A percentile compares a stretch with the other conserved stretches of the same genome.
These are phyloP conservation scores for Vicia villosa DNA, from an alignment of 306 rosid genomes.

Conservation along the genomic window DNA sequence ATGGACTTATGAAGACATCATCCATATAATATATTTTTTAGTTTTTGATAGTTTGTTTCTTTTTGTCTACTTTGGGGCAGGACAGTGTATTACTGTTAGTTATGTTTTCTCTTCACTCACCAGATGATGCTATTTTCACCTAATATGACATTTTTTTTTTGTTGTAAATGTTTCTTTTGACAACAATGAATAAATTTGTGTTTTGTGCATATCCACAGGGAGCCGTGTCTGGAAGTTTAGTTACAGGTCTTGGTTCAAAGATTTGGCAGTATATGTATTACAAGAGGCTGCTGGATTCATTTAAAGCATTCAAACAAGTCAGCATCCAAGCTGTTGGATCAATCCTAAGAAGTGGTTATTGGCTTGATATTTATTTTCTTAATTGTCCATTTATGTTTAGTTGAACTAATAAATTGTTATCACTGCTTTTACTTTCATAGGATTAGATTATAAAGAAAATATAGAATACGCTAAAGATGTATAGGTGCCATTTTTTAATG, in stretches of 20 bases:
- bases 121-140: not conserved
- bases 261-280: constrained; percentile 20
- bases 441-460: constrained; percentile 38
- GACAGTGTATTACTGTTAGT: not conserved
- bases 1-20: not conserved
- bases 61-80: constrained; percentile 18
- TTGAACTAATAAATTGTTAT: constrained; percentile 22
- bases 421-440: constrained; percentile 27
- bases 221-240: constrained; percentile 27
- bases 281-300: constrained; percentile 28
- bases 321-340: constrained; percentile 29
- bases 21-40: constrained; percentile 7
- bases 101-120: not conserved
- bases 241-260: constrained; percentile 15
- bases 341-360: constrained; percentile 33
- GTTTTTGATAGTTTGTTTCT: constrained; percentile 11
- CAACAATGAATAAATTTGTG: not conserved
- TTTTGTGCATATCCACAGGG: constrained; percentile 38
- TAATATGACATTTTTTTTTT: not conserved
- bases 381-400: constrained; percentile 24
- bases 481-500: constrained; percentile 38
- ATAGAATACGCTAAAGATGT: constrained; percentile 38
- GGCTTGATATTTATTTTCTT: constrained; percentile 34
- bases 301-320: constrained; percentile 16
- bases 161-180: not conserved